Evolutionary conservation across 1,284 basidiomycete genomes (phyloP).

Genomic region (Cryptococcus deneoformans): DNA sequence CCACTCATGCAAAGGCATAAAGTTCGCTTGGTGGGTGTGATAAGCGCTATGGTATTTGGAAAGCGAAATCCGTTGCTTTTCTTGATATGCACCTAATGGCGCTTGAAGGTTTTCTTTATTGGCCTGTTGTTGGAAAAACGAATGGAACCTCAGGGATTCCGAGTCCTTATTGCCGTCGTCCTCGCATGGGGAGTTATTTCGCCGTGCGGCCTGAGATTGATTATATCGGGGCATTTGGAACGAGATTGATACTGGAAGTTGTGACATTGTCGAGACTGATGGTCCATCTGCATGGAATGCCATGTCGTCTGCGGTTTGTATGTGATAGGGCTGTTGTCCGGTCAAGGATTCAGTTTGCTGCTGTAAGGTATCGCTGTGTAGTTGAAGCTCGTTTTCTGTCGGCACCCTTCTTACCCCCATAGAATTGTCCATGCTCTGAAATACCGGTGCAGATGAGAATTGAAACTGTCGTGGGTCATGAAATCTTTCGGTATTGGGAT

Average conservation of each 20-base stretch:
- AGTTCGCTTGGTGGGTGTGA: background rate
- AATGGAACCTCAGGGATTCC: background rate
- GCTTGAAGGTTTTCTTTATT: background rate
- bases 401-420: background rate
- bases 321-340: background rate
- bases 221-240: background rate
- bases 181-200: background rate
- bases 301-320: background rate
- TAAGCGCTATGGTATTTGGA: background rate
- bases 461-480: no score
- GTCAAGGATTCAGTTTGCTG: background rate
- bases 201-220: background rate
- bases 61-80: background rate
- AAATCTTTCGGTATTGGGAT: no score
- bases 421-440: no score
- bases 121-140: background rate
- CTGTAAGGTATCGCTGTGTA: background rate
- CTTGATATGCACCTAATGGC: background rate
- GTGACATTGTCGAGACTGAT: background rate
- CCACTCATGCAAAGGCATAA: background rate
- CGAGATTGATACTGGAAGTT: background rate
- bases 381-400: background rate
- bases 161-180: background rate
- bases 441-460: no score
- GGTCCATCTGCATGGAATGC: background rate